Evolutionary conservation across 2,329 filamentous ascomycete genomes (phyloP).

Genomic region (Colletotrichum sojae): DNA sequence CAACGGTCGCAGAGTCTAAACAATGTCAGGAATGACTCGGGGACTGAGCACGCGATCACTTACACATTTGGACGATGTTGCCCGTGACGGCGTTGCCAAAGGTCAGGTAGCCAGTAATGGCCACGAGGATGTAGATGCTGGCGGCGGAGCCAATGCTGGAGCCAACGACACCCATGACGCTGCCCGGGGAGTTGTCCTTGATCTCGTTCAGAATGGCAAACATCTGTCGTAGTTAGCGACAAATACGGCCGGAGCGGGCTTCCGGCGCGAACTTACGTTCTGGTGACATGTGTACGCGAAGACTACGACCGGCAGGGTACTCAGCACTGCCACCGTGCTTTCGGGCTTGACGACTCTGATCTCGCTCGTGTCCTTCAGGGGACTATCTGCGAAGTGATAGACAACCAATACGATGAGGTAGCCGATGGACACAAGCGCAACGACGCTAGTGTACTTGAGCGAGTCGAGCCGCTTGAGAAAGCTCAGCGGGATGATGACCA

Average conservation of each 20-base stretch:
- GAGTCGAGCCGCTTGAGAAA: constrained; percentile 94
- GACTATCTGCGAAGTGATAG: constrained; percentile 90
- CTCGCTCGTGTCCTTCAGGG: constrained; percentile 78
- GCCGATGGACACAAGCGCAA: constrained; percentile 92
- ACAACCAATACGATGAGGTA: constrained; percentile 95
- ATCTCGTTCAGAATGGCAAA: constrained; percentile 99
- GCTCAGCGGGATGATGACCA: constrained; percentile 93
- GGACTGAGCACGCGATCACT: constrained; percentile 50
- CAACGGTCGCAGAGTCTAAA: constrained; percentile 77
- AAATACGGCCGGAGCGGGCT: neutral
- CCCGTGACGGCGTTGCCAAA: constrained; percentile 92
- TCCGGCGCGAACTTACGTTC: constrained; percentile 73
- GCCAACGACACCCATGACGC: constrained; percentile 83
- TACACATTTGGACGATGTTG: constrained; percentile 96
- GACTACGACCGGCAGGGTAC: constrained; percentile 92
- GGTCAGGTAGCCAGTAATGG: constrained; percentile 94
- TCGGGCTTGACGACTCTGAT: constrained; percentile 85
- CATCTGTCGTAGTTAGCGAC: constrained; percentile 75
- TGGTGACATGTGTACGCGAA: constrained; percentile 99
- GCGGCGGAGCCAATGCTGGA: constrained; percentile 92
- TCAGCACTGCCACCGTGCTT: constrained; percentile 82
- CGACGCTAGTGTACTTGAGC: constrained; percentile 94
- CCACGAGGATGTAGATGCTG: constrained; percentile 88
- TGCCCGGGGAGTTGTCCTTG: constrained; percentile 81
- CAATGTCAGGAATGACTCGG: constrained; percentile 37